These are phyloP conservation scores for Firmiana major DNA, from an alignment of 345 rosid genomes.

Conservation along the genomic window DNA sequence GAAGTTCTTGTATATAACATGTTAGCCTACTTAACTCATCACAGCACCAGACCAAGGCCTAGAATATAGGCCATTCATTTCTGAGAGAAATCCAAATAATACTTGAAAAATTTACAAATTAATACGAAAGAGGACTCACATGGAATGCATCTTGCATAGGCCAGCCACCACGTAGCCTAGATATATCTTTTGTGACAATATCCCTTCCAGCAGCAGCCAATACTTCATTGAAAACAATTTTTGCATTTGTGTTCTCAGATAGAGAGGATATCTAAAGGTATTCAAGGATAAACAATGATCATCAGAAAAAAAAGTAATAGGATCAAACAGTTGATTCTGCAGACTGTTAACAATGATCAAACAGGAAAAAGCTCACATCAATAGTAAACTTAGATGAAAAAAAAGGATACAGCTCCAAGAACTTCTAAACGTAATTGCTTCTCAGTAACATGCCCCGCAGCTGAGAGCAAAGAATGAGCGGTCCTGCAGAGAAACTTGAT, in stretches of 20 bases:
- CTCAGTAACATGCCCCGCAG: conserved; percentile 79
- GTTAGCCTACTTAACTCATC: not conserved
- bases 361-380: not conserved
- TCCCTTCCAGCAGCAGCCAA: conserved; percentile 84
- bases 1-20: not conserved
- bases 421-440: conserved; percentile 84
- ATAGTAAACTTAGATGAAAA: conserved; percentile 2
- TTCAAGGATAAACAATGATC: conserved; percentile 40
- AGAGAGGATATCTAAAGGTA: conserved; percentile 62
- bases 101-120: not conserved
- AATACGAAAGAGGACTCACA: conserved; percentile 46
- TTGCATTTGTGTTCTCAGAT: conserved; percentile 74
- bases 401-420: conserved; percentile 82
- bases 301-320: not conserved
- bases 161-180: conserved; percentile 98
- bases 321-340: conserved; percentile 7
- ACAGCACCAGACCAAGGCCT: not conserved
- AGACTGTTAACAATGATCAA: conserved; percentile 13
- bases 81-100: conserved; percentile 4
- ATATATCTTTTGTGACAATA: conserved; percentile 87
- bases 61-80: not conserved
- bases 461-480: conserved; percentile 84
- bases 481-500: conserved; percentile 49
- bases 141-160: conserved; percentile 94
- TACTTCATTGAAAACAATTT: conserved; percentile 77